phyloP scores from a whole-genome alignment of 805 yeast genomes.

The Saturnispora sekii region DNA sequence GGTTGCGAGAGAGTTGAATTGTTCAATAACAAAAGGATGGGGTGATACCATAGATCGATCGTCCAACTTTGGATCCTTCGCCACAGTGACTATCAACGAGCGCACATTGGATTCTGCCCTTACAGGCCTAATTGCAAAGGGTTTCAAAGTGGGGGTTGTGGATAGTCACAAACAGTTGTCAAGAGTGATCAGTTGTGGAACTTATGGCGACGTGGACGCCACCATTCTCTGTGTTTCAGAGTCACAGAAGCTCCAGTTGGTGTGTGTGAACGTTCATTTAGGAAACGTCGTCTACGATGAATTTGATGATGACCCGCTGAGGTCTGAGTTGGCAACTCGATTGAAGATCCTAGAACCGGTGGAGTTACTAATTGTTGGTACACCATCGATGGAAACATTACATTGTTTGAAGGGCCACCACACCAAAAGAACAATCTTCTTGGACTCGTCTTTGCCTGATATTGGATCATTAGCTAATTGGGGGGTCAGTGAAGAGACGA shows the following conservation, averaged over 20 bases:
- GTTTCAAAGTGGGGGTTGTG: slow-evolving; percentile 79
- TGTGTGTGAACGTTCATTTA: slow-evolving; percentile 60
- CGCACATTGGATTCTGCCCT: slow-evolving; percentile 65
- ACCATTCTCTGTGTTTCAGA: slow-evolving; percentile 28
- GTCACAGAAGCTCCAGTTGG: slow-evolving; percentile 30
- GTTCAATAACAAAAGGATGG: slow-evolving; percentile 67
- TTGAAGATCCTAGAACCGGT: slow-evolving; percentile 65
- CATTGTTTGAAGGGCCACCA: slow-evolving; percentile 13
- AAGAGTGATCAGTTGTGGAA: slow-evolving; percentile 70
- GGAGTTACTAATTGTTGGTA: slow-evolving; percentile 50
- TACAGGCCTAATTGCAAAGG: slow-evolving; percentile 58
- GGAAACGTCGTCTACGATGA: slow-evolving; percentile 70
- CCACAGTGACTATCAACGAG: slow-evolving; percentile 82
- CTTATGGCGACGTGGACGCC: slow-evolving; percentile 53
- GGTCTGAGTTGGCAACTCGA: slow-evolving; percentile 66
- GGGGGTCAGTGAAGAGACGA: slow-evolving; percentile 7
- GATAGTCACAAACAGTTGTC: slow-evolving; percentile 64
- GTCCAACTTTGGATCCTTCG: slow-evolving; percentile 42
- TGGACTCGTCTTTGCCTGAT: no score
- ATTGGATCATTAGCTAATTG: slow-evolving; percentile 2
- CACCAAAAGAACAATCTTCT: no score
- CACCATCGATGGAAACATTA: slow-evolving; percentile 27
- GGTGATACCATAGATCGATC: slow-evolving; percentile 41
- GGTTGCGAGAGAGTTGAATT: slow-evolving; percentile 58
- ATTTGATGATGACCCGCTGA: slow-evolving; percentile 48